Evolutionary conservation across 768 basidiomycete species (phyloP), one percentile per base, ranked within the genome.

Genomic region (Mycena indigotica): DNA sequence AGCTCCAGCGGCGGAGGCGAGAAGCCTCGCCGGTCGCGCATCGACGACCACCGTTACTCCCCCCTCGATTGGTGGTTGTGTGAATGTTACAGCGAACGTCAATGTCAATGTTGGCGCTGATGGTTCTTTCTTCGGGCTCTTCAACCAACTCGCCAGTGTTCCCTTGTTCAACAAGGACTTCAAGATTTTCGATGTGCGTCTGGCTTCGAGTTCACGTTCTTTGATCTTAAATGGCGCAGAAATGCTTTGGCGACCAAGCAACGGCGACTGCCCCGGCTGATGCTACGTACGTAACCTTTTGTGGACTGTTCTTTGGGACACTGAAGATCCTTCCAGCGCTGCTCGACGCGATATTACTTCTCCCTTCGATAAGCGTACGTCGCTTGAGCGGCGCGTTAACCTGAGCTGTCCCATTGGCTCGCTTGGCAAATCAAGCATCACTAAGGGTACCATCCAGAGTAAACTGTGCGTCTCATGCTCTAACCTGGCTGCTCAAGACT

Each of bases 21-120:
- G n/a, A n/a, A 45, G 32, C 46, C 53, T 30, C 29, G 28, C 17
- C 29, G 53, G 19, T 82, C 53, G 84, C 85, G 73, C 17, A 17
- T 35, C 32, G 17, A 30, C 12, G 21, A 8, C 24, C 53, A 16
- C 15, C 17, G 45, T 24, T 28, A 52, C 30, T 15, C 29, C 28
- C 15, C 45, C 55, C 12, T 45, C 49, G 5, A 54, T 61, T 39
- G 56, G 52, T 45, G 65, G 65, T 2, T 66, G 65, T 52, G 53
- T 63, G 4, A 53, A 64, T 25, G 32, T 66, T 21, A 49, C 40
- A 24, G 60, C 39, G 1, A 53, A 44, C 13, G 32, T 66, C 30
- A 46, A 39, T 26, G 52, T 63, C 19, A 57, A 58, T 29, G 65
- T 55, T 21, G 65, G 65, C 35, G 63, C 54, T 4, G 25, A 60